Conservation (phyloP, 2,329 filamentous ascomycete species). For the Iodosphaeria phyllophila region DNA sequence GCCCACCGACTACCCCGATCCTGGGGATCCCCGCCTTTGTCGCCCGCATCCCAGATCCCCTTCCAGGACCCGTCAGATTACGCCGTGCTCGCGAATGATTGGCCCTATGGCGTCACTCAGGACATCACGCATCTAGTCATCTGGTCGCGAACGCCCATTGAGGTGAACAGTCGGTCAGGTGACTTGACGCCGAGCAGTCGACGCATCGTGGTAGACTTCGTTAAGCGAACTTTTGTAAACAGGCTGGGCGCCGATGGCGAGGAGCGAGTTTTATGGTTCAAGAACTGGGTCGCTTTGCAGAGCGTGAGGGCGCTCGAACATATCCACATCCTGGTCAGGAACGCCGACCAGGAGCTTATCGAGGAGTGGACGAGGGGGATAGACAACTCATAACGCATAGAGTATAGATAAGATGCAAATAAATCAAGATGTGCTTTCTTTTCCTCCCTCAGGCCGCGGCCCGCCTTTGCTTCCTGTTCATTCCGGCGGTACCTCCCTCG, state of each 20-base stretch:
- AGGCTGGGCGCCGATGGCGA: slow-evolving; percentile 29
- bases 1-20: slow-evolving; percentile 44
- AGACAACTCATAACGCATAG: too few species aligned
- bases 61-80: slow-evolving; percentile 37
- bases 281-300: slow-evolving; percentile 82
- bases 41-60: slow-evolving; percentile 26
- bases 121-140: slow-evolving; percentile 69
- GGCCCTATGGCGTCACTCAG: slow-evolving; percentile 64
- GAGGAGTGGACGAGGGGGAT: slow-evolving; percentile 32
- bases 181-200: slow-evolving; percentile 54
- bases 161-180: slow-evolving; percentile 50
- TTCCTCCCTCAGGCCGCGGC: too few species aligned
- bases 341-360: slow-evolving; percentile 30
- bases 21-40: slow-evolving; percentile 47
- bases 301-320: slow-evolving; percentile 78
- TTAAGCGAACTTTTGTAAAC: slow-evolving; percentile 49
- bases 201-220: slow-evolving; percentile 45
- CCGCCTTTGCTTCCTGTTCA: slow-evolving; percentile 35
- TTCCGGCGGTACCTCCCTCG: slow-evolving; percentile 16
- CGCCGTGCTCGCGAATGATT: slow-evolving; percentile 72
- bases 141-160: slow-evolving; percentile 72
- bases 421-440: neutral
- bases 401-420: too few species aligned
- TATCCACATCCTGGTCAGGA: slow-evolving; percentile 56
- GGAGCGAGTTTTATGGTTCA: slow-evolving; percentile 61